Evolutionary conservation across 1,284 basidiomycete species (phyloP), one percentile per base, ranked within the genome.

Genomic region (Melampsora larici-populina): DNA sequence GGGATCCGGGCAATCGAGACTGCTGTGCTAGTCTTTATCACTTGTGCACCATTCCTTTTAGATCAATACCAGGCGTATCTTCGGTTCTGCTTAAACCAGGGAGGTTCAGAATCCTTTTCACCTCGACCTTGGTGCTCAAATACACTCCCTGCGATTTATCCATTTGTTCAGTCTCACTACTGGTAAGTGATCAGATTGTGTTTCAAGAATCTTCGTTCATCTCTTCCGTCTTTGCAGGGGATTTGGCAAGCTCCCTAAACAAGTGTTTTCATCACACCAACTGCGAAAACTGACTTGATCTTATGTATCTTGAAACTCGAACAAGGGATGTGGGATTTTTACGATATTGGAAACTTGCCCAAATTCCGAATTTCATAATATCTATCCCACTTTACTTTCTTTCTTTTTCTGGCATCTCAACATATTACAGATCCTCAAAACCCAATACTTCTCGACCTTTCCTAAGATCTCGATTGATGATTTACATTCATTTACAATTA

Each of bases 281-380:
- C 13, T 43, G 5, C 11, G 40, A 13, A 43, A 43, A 43, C 11
- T 43, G 40, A 43, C 40, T 43, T 1, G 40, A 43, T 43, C 36
- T 43, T 9, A 43, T 43, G 13, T 43, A 43, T 43, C 40, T 43
- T 2, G 29, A 49, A 49, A 24, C 13, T 62, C 15, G 24, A 17
- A 4, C n/a, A 31, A 74, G 72, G 72, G 51, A 74, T 29, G 64
- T 66, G 6, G 72, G 72, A n/a, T 74, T 74, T 49, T 67, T 74
- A 46, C 65, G 64, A 17, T 74, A 74, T 46, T 74, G 72, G 72
- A 74, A 48, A 1, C 31, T 9, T 9, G 24, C 40, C 11, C 73
- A 76, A 63, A 15, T 29, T 2, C 73, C 73, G 8, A 29, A 68
- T n/a, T 76, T 76, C 33, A 2, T 69, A 3, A 17, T 76, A 2